Evolutionary conservation across 2,329 filamentous ascomycete species (phyloP), one percentile per base, ranked within the genome.

Genomic region (Neofusicoccum sp.): DNA sequence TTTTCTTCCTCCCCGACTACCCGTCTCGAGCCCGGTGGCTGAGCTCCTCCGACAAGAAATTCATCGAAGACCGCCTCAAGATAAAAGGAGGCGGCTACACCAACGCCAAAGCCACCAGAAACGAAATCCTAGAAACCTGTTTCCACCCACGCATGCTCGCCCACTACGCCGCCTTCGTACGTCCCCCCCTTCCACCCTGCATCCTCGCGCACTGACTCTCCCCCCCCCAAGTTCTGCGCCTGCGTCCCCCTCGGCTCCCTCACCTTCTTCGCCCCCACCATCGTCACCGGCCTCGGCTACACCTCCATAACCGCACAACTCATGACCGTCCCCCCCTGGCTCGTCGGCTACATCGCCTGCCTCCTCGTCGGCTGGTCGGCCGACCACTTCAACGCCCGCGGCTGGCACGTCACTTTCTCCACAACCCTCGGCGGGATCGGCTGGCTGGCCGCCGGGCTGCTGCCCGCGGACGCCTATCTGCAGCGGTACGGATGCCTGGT

Each of bases 221-320:
- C 16, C 73, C 73, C 59, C 65, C n/a, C n/a, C n/a, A n/a, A n/a
- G n/a, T n/a, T 72, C 9, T 64, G 62, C n/a, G 64, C 71, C 44
- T 70, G 69, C 40, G 66, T 72, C 6, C 71, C 70, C 0, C 66
- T 72, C 16, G 71, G 71, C 28, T 69, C 65, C 1, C 66, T 71
- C n/a, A 71, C 65, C 3, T 67, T 80, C n/a, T 80, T 80, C 67
- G 69, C 80, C 1, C 78, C 78, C 0, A 75, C 74, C 33, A 80
- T 80, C 65, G 76, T 80, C 64, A 68, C 68, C 6, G 74, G 71
- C 3, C 69, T 80, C 31, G 76, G 76, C 3, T 79, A 79, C 65
- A 72, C 64, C 30, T 69, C 71, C 3, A 74, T 78, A 12, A 73
- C 69, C 44, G 73, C 74, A 2, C 74, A 76, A 61, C 71, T 76